These are phyloP conservation scores for Vitis hybrid DNA, from an alignment of 177 flowering plant genomes.

Conservation along the genomic window DNA sequence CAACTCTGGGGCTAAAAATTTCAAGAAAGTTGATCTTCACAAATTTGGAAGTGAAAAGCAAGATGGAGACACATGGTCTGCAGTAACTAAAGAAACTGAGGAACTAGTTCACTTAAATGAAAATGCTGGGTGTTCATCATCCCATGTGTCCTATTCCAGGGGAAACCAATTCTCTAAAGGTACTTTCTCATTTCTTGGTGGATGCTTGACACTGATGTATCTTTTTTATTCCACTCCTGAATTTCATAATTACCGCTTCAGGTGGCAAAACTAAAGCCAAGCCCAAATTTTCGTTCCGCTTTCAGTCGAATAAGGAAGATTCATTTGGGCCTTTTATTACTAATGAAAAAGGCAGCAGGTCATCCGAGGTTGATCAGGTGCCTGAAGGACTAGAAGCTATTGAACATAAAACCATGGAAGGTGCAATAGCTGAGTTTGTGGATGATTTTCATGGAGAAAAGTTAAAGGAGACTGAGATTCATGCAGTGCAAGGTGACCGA, in stretches of 20 bases:
- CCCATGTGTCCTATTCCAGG: conserved; percentile 21
- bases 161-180: conserved; percentile 35
- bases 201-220: conserved; percentile 2
- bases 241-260: conserved; percentile 20
- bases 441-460: conserved; percentile 28
- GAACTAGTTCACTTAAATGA: conserved; percentile 34
- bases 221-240: not conserved
- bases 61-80: conserved; percentile 21
- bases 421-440: conserved; percentile 30
- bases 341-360: conserved; percentile 18
- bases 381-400: conserved; percentile 23
- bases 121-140: conserved; percentile 30
- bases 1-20: conserved; percentile 6
- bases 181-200: conserved; percentile 11
- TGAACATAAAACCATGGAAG: conserved; percentile 15
- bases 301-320: conserved; percentile 32
- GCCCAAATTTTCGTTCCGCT: conserved; percentile 48
- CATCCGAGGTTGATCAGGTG: conserved; percentile 23
- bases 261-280: conserved; percentile 44
- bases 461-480: conserved; percentile 17
- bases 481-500: conserved; percentile 18
- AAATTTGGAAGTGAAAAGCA: conserved; percentile 19
- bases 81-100: conserved; percentile 28
- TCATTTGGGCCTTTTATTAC: conserved; percentile 6
- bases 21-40: conserved; percentile 5